Base-by-base conservation (phyloP, 2,329 filamentous ascomycete genomes). In the Botrytis paeoniae region DNA sequence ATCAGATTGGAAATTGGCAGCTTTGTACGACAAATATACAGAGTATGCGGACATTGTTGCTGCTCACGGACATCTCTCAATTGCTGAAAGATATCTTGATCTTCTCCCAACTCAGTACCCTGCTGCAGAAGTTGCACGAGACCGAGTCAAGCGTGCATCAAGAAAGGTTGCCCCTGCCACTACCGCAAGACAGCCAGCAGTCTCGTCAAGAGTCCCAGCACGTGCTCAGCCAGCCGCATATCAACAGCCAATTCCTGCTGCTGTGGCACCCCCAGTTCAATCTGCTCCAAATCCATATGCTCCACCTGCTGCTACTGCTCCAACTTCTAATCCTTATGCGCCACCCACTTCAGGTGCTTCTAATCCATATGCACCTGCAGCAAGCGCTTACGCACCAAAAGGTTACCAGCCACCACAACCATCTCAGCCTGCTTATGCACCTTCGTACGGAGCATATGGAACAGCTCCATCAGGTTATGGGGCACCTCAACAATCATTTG, bases 21-120 rank as follows among this genome's bases (percentile, higher is more conserved):
- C 91, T 3, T 85, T 99, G 70, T 99, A 99, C 82, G 91, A 94
- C 81, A 97, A 97, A 83, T 99, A 99, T 81, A 91, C 93, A 41
- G 96, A 99, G 83, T 99, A 98, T 81, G 95, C 96, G 22, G 95
- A 99, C 81, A 95, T 99, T 77, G 90, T 97, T 73, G 94, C 96
- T 64, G 90, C 93, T 10, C 93, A 98, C 80, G 96, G 97, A 20
- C 93, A 97, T 78, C 85, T 99, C 71, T 87, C 90, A 45, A 89
- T 94, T 78, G 97, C 96, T 8, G 92, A 97, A 83, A 95, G 93
- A 82, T 99, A 99, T 80, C 89, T 99, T 59, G 89, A 95, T 80
- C 89, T 99, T 70, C 87, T 99, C 63, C 96, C 96, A 25, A 85
- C 87, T 59, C 90, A 91, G 76, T 98, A 97, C 81, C 91, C 93